phyloP scores from a whole-genome alignment of 2,329 filamentous ascomycete species.

The Colletotrichum tropicale region DNA sequence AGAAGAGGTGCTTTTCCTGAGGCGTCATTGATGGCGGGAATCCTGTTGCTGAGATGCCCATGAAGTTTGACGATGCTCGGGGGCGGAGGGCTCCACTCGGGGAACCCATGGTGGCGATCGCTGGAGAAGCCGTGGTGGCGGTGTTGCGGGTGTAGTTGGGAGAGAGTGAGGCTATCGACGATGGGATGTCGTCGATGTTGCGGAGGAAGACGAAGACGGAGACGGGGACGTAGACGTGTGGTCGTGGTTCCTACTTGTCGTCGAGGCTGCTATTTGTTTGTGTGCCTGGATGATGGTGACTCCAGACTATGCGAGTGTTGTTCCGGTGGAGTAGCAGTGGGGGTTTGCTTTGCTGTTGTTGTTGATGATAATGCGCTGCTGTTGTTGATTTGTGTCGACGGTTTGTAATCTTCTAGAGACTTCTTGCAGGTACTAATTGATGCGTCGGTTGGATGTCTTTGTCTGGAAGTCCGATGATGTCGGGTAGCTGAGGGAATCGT shows the following conservation, averaged over 20 bases:
- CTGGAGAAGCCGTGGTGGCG: conserved; percentile 18
- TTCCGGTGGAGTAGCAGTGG: not conserved
- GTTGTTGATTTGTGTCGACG: not conserved
- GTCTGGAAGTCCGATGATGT: not conserved
- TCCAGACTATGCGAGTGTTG: not conserved
- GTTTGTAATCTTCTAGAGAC: not conserved
- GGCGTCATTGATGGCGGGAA: conserved; percentile 14
- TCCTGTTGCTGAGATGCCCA: conserved; percentile 9
- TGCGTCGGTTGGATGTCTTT: not conserved
- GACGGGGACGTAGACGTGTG: not conserved
- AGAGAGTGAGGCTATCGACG: not conserved
- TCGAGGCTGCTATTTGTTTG: not conserved
- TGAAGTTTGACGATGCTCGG: conserved; percentile 18
- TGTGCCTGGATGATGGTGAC: not conserved
- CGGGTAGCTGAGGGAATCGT: not conserved
- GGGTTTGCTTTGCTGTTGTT: not conserved
- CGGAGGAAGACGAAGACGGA: not conserved
- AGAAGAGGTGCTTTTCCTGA: conserved; percentile 17
- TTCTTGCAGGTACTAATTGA: not conserved
- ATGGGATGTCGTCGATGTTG: not conserved
- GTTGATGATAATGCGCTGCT: not conserved
- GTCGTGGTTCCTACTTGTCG: not conserved
- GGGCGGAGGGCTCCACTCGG: conserved; percentile 17
- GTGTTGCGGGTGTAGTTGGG: not conserved
- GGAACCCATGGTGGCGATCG: conserved; percentile 19